Evolutionary conservation across 2,329 filamentous ascomycete species (phyloP), one percentile per base, ranked within the genome.

Genomic region (Huntiella savannae): DNA sequence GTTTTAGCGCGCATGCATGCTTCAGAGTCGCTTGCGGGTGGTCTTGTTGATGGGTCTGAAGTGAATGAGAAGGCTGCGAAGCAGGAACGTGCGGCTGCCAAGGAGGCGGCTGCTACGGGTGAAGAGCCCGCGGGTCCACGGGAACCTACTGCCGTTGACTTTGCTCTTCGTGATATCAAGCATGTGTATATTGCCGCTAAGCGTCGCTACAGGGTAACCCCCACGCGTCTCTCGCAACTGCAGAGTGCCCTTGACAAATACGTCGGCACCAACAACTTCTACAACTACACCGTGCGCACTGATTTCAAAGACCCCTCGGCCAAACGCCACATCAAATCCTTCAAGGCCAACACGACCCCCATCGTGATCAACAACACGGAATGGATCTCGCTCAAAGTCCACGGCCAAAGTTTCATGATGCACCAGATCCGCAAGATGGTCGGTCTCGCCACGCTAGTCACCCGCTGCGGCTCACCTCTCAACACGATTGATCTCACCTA

Each of bases 371-470:
- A 84, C 60, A 78, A 88, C 57, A 95, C 86, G 1, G 82, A 98
- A 66, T 98, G 91, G 91, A 69, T 98, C 4, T 91, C 82, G 38
- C 69, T 96, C 53, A 94, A 93, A 60, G 87, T 98, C 17, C 91
- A 98, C 62, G 91, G 91, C 0, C 91, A 98, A 63, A 88, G 81
- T 57, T 98, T 98, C 70, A 98, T 98, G 91, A 98, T 98, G 91
- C 91, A 98, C 62, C 91, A 98, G 65, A 98, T 98, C 62, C 80
- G 91, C 57, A 98, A 96, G 64, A 96, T 98, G 91, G 84, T 98
- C 12, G 85, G 83, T 48, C 86, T 98, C 80, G 84, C 77, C 6
- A 77, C 84, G 33, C 69, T 98, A 50, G 68, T 88, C 4, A 80
- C 92, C 5, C 79, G 91, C 34, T 92, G 82, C 59, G 91, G 85